phyloP scores from a whole-genome alignment of 768 basidiomycete genomes.

The Hericium alpestre region DNA sequence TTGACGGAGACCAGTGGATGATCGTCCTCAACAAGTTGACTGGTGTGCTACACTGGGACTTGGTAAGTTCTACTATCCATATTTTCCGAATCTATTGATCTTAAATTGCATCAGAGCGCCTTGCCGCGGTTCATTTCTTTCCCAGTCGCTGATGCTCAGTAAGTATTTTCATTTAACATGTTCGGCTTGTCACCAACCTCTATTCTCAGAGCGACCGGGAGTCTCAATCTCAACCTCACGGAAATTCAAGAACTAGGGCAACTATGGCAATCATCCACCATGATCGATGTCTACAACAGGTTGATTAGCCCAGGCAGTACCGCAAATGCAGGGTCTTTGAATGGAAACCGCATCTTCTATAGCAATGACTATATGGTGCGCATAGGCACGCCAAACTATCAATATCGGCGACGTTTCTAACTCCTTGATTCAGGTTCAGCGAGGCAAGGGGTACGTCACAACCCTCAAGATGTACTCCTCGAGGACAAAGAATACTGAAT shows the following conservation, averaged over 20 bases:
- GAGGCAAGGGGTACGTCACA: slow-evolving; percentile 21
- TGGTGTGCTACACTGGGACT: slow-evolving; percentile 57
- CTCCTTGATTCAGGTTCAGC: slow-evolving; percentile 19
- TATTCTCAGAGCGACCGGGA: slow-evolving; percentile 15
- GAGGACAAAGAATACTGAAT: slow-evolving; percentile 25
- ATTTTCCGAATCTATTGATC: not conserved
- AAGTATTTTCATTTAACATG: slow-evolving; percentile 9
- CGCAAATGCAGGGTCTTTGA: slow-evolving; percentile 20
- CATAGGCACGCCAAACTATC: not conserved
- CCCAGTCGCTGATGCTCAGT: slow-evolving; percentile 41
- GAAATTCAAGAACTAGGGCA: slow-evolving; percentile 19
- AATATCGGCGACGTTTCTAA: not conserved
- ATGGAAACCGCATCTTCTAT: slow-evolving; percentile 23
- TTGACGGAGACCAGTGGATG: slow-evolving; percentile 62
- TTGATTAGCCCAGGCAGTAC: slow-evolving; percentile 11
- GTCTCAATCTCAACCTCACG: slow-evolving; percentile 21
- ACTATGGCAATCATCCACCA: slow-evolving; percentile 16
- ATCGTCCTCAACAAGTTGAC: slow-evolving; percentile 50
- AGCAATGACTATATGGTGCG: slow-evolving; percentile 26
- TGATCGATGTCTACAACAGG: slow-evolving; percentile 7
- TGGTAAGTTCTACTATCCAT: slow-evolving; percentile 31
- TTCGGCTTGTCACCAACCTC: not conserved
- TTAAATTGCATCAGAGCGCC: slow-evolving; percentile 33
- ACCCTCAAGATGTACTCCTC: slow-evolving; percentile 24
- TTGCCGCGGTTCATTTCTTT: slow-evolving; percentile 60